Conservation (phyloP, 169 alveolate species). For the Plasmodium gaboni region DNA sequence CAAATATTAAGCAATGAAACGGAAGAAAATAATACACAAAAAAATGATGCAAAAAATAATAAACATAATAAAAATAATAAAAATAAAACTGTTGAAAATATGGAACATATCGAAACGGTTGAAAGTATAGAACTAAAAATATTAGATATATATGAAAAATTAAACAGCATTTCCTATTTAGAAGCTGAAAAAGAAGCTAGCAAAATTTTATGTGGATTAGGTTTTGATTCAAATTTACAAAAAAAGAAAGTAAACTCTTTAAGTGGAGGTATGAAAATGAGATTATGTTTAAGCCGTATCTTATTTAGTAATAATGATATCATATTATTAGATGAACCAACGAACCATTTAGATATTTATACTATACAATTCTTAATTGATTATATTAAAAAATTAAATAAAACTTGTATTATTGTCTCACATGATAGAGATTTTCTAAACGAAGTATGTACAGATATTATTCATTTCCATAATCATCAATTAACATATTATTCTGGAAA, state of each 20-base stretch:
- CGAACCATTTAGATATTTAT: constrained; percentile 83
- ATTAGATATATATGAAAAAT: constrained; percentile 89
- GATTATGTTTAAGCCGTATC: constrained; percentile 86
- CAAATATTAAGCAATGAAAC: not conserved
- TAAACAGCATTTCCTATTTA: constrained; percentile 86
- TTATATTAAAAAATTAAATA: constrained; percentile 90
- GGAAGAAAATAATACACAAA: not conserved
- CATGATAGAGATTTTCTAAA: constrained; percentile 97
- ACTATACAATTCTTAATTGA: constrained; percentile 95
- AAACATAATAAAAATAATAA: constrained; percentile 84
- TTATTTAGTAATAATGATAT: constrained; percentile 88
- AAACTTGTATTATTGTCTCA: constrained; percentile 96
- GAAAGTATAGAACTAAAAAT: constrained; percentile 93
- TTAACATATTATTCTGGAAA: constrained; percentile 94
- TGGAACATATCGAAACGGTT: too few species aligned
- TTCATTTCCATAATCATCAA: constrained; percentile 92
- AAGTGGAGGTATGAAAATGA: constrained; percentile 91
- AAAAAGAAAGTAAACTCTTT: constrained; percentile 89
- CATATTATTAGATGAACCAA: constrained; percentile 85
- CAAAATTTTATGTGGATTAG: constrained; percentile 91
- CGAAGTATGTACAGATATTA: constrained; percentile 95
- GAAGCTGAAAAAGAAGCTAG: constrained; percentile 77
- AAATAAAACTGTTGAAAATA: constrained; percentile 78
- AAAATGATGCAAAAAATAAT: constrained; percentile 13
- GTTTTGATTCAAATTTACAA: constrained; percentile 92